Evolutionary conservation across 208 protist genomes (phyloP).

Genomic region (Endotrypanum monterogeii): DNA sequence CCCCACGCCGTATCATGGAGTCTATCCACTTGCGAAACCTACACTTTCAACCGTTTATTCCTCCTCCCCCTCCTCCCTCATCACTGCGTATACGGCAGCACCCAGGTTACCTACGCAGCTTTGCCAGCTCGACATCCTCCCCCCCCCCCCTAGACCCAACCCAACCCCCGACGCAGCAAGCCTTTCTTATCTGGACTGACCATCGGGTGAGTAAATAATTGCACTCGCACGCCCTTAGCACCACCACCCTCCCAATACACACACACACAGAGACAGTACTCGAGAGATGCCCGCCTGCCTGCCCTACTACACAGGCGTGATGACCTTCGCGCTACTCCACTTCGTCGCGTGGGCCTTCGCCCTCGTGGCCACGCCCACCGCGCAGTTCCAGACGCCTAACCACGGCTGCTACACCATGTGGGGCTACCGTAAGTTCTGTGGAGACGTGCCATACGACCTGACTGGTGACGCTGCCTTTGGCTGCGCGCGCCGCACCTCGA

Average conservation of each 20-base stretch:
- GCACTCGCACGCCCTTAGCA: neutral
- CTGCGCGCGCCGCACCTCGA: constrained; percentile 27
- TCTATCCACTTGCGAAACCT: neutral
- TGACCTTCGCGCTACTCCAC: constrained; percentile 36
- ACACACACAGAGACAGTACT: constrained; percentile 2
- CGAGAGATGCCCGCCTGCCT: constrained; percentile 26
- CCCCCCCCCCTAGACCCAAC: neutral
- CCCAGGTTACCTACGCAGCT: neutral
- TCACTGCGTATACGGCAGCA: neutral
- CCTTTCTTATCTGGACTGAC: neutral
- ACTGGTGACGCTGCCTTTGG: constrained; percentile 28
- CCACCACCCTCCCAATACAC: neutral
- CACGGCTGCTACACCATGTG: constrained; percentile 49
- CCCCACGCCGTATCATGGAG: too few species aligned
- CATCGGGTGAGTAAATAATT: neutral
- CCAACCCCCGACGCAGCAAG: neutral
- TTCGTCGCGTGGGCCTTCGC: constrained; percentile 43
- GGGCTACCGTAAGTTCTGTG: constrained; percentile 42
- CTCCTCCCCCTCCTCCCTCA: neutral
- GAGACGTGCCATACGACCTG: constrained; percentile 31
- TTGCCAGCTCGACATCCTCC: too few species aligned
- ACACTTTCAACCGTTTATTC: too few species aligned
- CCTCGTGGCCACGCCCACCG: constrained; percentile 39
- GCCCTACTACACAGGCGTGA: constrained; percentile 29
- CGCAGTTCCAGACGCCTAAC: constrained; percentile 25